phyloP scores from a whole-genome alignment of 2,329 filamentous ascomycete genomes.

The Aspergillus floridensis region DNA sequence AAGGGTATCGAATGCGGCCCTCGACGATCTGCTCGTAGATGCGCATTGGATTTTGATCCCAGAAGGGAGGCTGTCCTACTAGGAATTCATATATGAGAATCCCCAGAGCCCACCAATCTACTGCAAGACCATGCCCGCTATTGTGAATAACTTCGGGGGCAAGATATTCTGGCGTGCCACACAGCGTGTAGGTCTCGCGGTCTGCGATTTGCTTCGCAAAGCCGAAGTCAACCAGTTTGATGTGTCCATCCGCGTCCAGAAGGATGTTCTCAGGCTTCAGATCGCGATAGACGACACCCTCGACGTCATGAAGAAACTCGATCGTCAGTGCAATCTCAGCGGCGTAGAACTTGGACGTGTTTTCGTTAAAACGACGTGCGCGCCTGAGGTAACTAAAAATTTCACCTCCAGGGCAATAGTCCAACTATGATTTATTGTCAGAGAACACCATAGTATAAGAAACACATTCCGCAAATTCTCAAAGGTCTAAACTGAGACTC shows the following conservation, averaged over 20 bases:
- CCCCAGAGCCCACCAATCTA: slow-evolving; percentile 69
- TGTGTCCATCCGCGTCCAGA: slow-evolving; percentile 62
- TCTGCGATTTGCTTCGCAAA: slow-evolving; percentile 63
- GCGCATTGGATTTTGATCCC: slow-evolving; percentile 68
- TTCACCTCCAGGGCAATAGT: slow-evolving; percentile 67
- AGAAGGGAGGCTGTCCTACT: slow-evolving; percentile 66
- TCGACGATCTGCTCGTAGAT: slow-evolving; percentile 68
- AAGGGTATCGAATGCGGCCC: slow-evolving; percentile 60
- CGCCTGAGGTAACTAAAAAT: slow-evolving; percentile 64
- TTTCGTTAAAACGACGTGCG: slow-evolving; percentile 61
- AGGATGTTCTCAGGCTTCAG: slow-evolving; percentile 67
- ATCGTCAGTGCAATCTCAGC: slow-evolving; percentile 65
- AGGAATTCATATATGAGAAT: slow-evolving; percentile 67
- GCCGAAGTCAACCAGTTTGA: slow-evolving; percentile 66
- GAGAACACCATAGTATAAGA: not conserved
- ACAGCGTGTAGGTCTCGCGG: slow-evolving; percentile 63
- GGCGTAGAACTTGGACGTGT: slow-evolving; percentile 63
- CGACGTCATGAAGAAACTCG: slow-evolving; percentile 61
- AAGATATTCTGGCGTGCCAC: slow-evolving; percentile 66
- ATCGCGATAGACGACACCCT: slow-evolving; percentile 65
- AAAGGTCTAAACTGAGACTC: not conserved
- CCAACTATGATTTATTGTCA: slow-evolving; percentile 48
- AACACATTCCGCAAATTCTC: not conserved
- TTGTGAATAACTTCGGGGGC: slow-evolving; percentile 67
- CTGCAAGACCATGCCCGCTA: slow-evolving; percentile 62